These are phyloP conservation scores for Magnolia officinalis DNA, from an alignment of 164 flowering plant genomes.

Conservation along the genomic window DNA sequence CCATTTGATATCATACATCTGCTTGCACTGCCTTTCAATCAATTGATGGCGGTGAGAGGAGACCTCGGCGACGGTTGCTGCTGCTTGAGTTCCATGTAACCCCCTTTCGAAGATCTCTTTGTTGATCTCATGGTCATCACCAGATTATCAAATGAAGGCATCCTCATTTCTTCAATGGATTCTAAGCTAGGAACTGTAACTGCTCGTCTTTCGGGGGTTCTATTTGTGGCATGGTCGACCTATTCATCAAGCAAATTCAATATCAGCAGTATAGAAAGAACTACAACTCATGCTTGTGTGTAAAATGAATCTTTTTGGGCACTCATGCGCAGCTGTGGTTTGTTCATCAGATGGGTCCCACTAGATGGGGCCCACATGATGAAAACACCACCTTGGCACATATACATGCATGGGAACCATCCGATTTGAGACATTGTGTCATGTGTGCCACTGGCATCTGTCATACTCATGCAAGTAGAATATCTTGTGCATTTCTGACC, in stretches of 20 bases:
- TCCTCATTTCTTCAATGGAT: constrained; percentile 61
- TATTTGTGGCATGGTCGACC: constrained; percentile 39
- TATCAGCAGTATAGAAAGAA: background rate
- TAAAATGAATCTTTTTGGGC: no score
- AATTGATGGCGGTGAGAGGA: constrained; percentile 52
- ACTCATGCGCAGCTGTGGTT: no score
- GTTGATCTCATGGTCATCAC: constrained; percentile 19
- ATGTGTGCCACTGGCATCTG: no score
- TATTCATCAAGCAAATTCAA: constrained; percentile 20
- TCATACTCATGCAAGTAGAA: no score
- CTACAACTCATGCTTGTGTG: no score
- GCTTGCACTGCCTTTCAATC: constrained; percentile 5
- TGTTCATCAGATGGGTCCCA: no score
- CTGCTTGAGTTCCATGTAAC: constrained; percentile 28
- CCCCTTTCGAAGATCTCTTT: constrained; percentile 23
- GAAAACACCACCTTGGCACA: no score
- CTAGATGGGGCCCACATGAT: no score
- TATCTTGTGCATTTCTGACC: no score
- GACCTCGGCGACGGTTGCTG: constrained; percentile 39
- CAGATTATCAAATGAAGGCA: constrained; percentile 23
- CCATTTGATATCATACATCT: background rate
- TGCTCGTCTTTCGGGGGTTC: constrained; percentile 34
- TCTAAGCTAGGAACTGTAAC: constrained; percentile 51
- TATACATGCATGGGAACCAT: no score
- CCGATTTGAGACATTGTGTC: no score